Conservation (phyloP, 495 filamentous ascomycete genomes). For the Penicillium lividum region DNA sequence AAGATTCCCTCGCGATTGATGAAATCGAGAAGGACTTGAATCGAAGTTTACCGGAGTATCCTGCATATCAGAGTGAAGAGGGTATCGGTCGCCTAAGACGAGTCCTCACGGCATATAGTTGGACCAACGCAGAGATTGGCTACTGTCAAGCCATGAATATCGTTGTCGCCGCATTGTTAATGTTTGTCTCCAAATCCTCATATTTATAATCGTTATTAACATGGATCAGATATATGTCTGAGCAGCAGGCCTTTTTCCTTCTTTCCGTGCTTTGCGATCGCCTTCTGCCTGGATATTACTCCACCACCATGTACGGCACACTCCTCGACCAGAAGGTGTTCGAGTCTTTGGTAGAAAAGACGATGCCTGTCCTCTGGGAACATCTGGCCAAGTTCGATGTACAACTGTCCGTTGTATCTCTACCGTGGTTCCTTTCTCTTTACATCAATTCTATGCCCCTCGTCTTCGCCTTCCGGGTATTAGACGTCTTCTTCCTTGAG, state of each 20-base stretch:
- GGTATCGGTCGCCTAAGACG: slow-evolving; percentile 87
- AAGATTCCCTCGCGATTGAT: slow-evolving; percentile 90
- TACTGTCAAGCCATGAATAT: slow-evolving; percentile 99
- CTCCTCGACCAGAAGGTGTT: slow-evolving; percentile 96
- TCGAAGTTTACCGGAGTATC: slow-evolving; percentile 92
- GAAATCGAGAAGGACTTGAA: slow-evolving; percentile 99
- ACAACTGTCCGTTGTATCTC: slow-evolving; percentile 95
- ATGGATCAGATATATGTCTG: slow-evolving; percentile 80
- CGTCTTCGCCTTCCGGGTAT: slow-evolving; percentile 91
- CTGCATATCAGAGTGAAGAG: slow-evolving; percentile 94
- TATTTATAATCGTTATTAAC: slow-evolving; percentile 21
- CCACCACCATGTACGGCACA: slow-evolving; percentile 97
- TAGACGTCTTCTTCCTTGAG: slow-evolving; percentile 98
- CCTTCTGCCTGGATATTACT: slow-evolving; percentile 93
- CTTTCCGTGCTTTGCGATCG: slow-evolving; percentile 91
- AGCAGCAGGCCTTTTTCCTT: slow-evolving; percentile 92
- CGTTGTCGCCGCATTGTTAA: slow-evolving; percentile 90
- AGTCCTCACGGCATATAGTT: slow-evolving; percentile 94
- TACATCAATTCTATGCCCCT: slow-evolving; percentile 99
- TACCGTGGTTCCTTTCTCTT: slow-evolving; percentile 96
- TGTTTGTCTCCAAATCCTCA: slow-evolving; percentile 50
- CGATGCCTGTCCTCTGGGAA: slow-evolving; percentile 98
- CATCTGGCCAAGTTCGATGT: slow-evolving; percentile 94
- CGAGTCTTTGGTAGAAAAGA: slow-evolving; percentile 94
- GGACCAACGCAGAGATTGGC: slow-evolving; percentile 90